Evolutionary conservation across 2,329 filamentous ascomycete genomes (phyloP), one percentile per base, ranked within the genome.

Genomic region (Xylaria polymorpha): DNA sequence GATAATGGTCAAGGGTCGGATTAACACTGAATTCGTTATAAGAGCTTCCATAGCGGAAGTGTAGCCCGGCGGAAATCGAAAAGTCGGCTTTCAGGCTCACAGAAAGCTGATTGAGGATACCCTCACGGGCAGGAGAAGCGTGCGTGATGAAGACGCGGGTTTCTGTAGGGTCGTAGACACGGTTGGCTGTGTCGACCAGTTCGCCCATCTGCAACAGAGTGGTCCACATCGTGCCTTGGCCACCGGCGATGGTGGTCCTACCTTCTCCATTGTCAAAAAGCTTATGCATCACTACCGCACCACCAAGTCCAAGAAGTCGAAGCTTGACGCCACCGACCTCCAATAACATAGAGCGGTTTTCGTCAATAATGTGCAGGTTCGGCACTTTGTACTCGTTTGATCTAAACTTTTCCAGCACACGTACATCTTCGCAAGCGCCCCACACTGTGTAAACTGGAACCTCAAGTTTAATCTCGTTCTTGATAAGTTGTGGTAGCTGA

Each of bases 11-110:
- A 64, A 99, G 86, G 0, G 95, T 98, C 2, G 96, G 97, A 81
- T 99, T 99, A 78, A 99, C 96, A 73, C 94, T 98, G 83, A 99
- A 99, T 81, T 99, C 97, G 82, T 99, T 99, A 87, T 99, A 99
- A 0, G 97, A 99, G 81, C 95, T 98, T 73, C 97, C 96, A 75
- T 99, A 99, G 73, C 96, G 89, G 90, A 99, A 99, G 83, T 99
- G 96, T 35, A 99, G 90, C 76, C 96, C 96, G 59, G 96, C 96
- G 12, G 96, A 99, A 77, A 99, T 91, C 29, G 96, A 99, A 82
- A 99, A 99, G 80, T 99, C 96, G 41, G 96, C 94, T 84, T 99
- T 99, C 62, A 99, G 88, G 0, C 94, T 97, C 61, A 99, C 96
- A 2, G 96, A 98, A 18, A 99, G 90, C 84, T 99, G 96, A 82